Percentiles rank a stretch among this genome's conserved stretches.
Conservation (phyloP, 2,329 filamentous ascomycete genomes). For the Leptodontidium sp. region DNA sequence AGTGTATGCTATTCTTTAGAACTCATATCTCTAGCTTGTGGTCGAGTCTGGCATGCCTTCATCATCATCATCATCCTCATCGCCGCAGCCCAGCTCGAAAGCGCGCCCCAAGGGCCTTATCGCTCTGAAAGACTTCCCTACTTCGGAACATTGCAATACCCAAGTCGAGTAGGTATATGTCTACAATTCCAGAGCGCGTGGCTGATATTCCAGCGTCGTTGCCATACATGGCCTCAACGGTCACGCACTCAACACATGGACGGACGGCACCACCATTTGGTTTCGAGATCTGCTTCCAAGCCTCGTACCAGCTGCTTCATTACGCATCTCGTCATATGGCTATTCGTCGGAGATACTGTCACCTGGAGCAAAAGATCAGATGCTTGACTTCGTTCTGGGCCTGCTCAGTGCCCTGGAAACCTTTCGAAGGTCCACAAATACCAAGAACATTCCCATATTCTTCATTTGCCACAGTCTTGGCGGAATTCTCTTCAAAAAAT, state of each 20-base stretch:
- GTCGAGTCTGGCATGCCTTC: no score
- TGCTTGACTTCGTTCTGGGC: not conserved
- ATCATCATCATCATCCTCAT: no score
- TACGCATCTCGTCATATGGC: not conserved
- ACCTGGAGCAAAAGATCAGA: not conserved
- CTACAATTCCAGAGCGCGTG: not conserved
- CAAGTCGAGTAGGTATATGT: not conserved
- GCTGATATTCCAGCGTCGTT: not conserved
- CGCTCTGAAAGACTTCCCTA: not conserved
- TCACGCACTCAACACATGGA: not conserved
- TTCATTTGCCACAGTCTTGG: constrained; percentile 8
- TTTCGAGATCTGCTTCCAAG: not conserved
- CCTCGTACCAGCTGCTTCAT: not conserved
- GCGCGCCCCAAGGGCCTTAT: not conserved
- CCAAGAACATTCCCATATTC: not conserved
- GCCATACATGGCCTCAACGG: not conserved
- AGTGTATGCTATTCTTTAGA: no score
- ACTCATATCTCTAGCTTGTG: no score
- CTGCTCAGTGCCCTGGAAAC: not conserved
- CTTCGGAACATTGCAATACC: not conserved
- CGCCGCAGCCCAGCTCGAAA: not conserved
- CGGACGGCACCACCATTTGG: not conserved
- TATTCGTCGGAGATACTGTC: not conserved
- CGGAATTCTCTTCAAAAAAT: not conserved
- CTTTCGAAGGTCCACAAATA: not conserved